Base-by-base conservation (phyloP, 2,329 filamentous ascomycete genomes). In the Grosmannia penicillata region DNA sequence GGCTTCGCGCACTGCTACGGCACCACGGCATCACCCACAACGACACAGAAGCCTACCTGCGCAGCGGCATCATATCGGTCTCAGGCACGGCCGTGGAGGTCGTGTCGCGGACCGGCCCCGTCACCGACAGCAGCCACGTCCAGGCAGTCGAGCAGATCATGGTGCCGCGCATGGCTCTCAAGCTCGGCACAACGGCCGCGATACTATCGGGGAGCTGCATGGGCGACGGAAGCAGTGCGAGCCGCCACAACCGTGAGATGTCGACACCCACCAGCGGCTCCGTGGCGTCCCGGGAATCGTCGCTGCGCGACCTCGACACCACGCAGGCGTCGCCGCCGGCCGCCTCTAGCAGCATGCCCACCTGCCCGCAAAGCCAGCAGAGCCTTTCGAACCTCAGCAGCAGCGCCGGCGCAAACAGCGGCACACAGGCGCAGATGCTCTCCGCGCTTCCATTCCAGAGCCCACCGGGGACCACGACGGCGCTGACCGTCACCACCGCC, bases 1-100 rank as follows among this genome's bases (percentile, higher is more conserved):
- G 68, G 38, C 61, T 86, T 40, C 65, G 78, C 18, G 58, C 58
- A 14, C 60, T 85, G 15, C 62, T 84, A 25, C 60, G 63, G 37
- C 57, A 65, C 31, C 61, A 70, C 46, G 78, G 78, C 4, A 58
- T 81, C 18, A 54, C 59, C 30, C 70, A 78, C 42, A 58, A 64
- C 8, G 67, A 70, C 31, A 66, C 82, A 41, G 57, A 65, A 34
- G 52, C 53, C 31, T 63, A 54, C 40, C 43, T 65, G 10, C 55
- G 23, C 10, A 43, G 29, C 10, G 43, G 44, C 11, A 30, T 36
- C 3, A 15, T 11, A 6, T 22, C 41, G 6, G 21, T 23, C 2
- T 17, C 30, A 3, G 24, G 14, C 14, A 17, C 17, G 4, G n/a
- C 28, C 4, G 17, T 30, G 1, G 22, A 17, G n/a, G 3, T 27